phyloP scores from a whole-genome alignment of 2,329 filamentous ascomycete species.

The Aspergillus neotritici region DNA sequence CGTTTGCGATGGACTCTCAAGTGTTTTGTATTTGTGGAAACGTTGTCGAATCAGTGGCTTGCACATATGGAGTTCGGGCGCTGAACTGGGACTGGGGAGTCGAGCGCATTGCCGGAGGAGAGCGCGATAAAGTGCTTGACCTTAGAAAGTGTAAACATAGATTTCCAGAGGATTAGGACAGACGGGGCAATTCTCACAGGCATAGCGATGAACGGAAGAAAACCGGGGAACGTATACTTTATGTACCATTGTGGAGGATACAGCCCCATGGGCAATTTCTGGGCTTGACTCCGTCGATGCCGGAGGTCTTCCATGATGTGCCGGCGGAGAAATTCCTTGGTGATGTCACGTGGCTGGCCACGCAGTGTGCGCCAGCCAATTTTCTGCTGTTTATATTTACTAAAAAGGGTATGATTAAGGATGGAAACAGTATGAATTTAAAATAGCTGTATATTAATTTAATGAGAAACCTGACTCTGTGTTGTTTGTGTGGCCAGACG shows the following conservation, averaged over 20 bases:
- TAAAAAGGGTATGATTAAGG: too few species aligned
- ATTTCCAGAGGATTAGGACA: too few species aligned
- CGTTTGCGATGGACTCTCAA: slow-evolving; percentile 37
- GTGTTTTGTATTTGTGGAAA: slow-evolving; percentile 34
- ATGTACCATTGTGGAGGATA: slow-evolving; percentile 30
- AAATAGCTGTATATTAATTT: too few species aligned
- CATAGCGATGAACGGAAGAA: slow-evolving; percentile 40
- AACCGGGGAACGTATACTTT: slow-evolving; percentile 27
- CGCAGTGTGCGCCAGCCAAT: too few species aligned
- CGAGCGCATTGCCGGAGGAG: slow-evolving; percentile 39
- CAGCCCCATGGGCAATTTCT: background rate
- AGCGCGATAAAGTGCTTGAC: slow-evolving; percentile 42
- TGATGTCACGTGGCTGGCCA: slow-evolving; percentile 10
- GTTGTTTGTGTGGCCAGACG: too few species aligned
- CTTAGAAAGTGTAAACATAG: slow-evolving; percentile 17
- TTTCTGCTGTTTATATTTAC: too few species aligned
- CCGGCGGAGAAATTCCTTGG: background rate
- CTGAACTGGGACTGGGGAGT: slow-evolving; percentile 20
- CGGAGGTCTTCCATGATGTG: background rate
- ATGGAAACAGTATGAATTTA: too few species aligned
- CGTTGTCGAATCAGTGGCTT: slow-evolving; percentile 30
- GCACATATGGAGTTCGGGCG: slow-evolving; percentile 19
- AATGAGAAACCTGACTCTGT: too few species aligned
- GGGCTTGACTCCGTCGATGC: too few species aligned
- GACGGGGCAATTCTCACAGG: slow-evolving; percentile 29